Evolutionary conservation across 768 basidiomycete species (phyloP).

Genomic region (Tulasnella sp.): DNA sequence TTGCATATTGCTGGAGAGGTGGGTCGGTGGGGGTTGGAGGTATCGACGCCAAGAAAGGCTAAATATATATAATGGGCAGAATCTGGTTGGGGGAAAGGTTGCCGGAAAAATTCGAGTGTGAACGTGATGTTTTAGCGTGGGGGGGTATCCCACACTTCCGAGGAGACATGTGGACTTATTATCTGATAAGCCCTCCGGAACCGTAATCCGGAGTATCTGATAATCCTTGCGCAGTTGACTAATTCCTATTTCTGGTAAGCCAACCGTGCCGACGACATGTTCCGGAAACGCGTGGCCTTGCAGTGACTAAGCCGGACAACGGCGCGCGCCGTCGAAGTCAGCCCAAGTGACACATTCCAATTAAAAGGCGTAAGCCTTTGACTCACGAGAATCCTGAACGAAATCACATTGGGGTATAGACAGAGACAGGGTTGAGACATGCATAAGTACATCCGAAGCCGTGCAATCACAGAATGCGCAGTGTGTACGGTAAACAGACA

Average conservation of each 20-base stretch:
- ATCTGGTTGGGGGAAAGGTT: neutral
- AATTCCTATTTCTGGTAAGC: neutral
- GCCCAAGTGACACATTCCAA: neutral
- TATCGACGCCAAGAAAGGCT: neutral
- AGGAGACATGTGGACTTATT: neutral
- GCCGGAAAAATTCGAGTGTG: conserved; percentile 7
- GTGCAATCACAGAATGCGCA: neutral
- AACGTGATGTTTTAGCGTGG: neutral
- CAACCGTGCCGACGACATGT: neutral
- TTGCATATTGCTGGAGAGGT: neutral
- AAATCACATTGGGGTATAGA: neutral
- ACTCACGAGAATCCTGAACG: neutral
- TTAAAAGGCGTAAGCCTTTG: neutral
- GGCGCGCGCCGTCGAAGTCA: neutral
- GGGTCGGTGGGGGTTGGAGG: neutral
- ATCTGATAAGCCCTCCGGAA: neutral
- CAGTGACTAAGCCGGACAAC: neutral
- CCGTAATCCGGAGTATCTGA: conserved; percentile 9
- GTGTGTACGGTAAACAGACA: neutral
- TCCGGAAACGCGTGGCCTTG: neutral
- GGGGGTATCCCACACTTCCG: neutral
- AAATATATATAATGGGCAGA: neutral
- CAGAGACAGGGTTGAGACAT: neutral
- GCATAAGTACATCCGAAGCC: conserved; percentile 4
- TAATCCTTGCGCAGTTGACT: neutral